These are phyloP conservation scores for Phytophthora ramorum DNA, from an alignment of 352 stramenopile genomes.

Conservation along the genomic window DNA sequence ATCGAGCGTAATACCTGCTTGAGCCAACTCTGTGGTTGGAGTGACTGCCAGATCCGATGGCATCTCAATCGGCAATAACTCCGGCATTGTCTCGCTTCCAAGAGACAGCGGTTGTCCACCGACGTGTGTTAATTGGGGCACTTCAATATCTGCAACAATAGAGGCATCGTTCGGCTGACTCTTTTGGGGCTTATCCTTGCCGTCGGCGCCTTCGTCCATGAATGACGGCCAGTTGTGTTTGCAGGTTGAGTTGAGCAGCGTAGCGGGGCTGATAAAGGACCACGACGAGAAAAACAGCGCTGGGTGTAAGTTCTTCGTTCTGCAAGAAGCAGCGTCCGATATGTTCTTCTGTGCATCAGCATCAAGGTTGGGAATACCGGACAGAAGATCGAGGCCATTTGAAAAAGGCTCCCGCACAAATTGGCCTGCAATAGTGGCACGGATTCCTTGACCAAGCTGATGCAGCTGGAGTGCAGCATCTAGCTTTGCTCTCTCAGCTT, in stretches of 20 bases:
- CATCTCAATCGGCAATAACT: slow-evolving; percentile 30
- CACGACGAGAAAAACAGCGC: slow-evolving; percentile 88
- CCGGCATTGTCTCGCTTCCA: slow-evolving; percentile 6
- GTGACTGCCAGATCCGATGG: slow-evolving; percentile 17
- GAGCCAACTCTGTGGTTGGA: background rate
- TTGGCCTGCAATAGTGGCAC: slow-evolving; percentile 4
- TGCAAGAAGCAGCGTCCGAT: slow-evolving; percentile 34
- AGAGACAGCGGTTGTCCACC: slow-evolving; percentile 1
- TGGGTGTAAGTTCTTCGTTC: slow-evolving; percentile 74
- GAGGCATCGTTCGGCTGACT: slow-evolving; percentile 9
- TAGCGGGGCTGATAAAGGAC: slow-evolving; percentile 73
- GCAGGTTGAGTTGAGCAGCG: slow-evolving; percentile 71
- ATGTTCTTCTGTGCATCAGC: slow-evolving; percentile 23
- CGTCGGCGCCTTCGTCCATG: slow-evolving; percentile 56
- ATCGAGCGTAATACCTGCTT: slow-evolving; percentile 17
- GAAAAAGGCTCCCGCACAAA: background rate
- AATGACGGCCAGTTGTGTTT: slow-evolving; percentile 87
- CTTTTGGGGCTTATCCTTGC: slow-evolving; percentile 28
- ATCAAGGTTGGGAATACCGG: slow-evolving; percentile 3
- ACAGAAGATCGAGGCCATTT: slow-evolving; percentile 1
- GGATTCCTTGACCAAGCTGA: slow-evolving; percentile 24
- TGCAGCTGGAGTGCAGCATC: slow-evolving; percentile 37
- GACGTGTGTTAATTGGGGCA: background rate
- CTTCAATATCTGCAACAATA: background rate
- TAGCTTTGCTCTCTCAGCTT: slow-evolving; percentile 36